Percentiles rank a stretch among this genome's conserved stretches.
Conservation (phyloP, 208 protist species). For the Trypanosoma caninum region DNA sequence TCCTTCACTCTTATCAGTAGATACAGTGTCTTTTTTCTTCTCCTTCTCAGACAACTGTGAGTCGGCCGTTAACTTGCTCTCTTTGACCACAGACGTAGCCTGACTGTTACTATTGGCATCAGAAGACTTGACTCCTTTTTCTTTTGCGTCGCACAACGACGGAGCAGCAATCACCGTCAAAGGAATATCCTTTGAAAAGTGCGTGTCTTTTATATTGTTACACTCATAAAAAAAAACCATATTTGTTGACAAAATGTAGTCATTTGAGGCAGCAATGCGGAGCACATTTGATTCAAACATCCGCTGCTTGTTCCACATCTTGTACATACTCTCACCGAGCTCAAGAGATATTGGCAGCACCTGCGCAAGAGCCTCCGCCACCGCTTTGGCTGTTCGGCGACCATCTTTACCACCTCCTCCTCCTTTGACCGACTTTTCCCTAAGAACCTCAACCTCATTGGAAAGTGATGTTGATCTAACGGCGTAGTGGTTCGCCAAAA, state of each 20-base stretch:
- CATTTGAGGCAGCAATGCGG: slow-evolving; percentile 45
- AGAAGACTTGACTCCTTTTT: not conserved
- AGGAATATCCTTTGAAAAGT: slow-evolving; percentile 10
- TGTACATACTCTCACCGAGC: slow-evolving; percentile 57
- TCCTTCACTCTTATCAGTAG: not conserved
- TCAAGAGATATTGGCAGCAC: slow-evolving; percentile 50
- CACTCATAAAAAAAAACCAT: slow-evolving; percentile 47
- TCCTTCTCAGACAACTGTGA: too few species aligned
- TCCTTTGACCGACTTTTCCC: slow-evolving; percentile 2
- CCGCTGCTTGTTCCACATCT: slow-evolving; percentile 59
- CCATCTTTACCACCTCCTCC: not conserved
- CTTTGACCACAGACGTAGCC: not conserved
- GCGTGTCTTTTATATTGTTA: slow-evolving; percentile 27
- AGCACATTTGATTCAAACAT: slow-evolving; percentile 51
- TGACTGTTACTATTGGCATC: not conserved
- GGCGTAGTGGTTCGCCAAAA: slow-evolving; percentile 19
- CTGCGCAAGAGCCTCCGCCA: slow-evolving; percentile 18
- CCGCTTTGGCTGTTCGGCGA: not conserved
- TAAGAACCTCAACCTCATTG: not conserved
- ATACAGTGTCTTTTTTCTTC: not conserved
- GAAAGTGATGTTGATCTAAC: not conserved
- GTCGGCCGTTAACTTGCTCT: too few species aligned
- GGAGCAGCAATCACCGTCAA: not conserved
- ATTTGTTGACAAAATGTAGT: slow-evolving; percentile 61
- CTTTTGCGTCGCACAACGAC: not conserved